These are phyloP conservation scores for Exobasidium rhododendri DNA, from an alignment of 1,284 basidiomycete genomes.

Conservation along the genomic window DNA sequence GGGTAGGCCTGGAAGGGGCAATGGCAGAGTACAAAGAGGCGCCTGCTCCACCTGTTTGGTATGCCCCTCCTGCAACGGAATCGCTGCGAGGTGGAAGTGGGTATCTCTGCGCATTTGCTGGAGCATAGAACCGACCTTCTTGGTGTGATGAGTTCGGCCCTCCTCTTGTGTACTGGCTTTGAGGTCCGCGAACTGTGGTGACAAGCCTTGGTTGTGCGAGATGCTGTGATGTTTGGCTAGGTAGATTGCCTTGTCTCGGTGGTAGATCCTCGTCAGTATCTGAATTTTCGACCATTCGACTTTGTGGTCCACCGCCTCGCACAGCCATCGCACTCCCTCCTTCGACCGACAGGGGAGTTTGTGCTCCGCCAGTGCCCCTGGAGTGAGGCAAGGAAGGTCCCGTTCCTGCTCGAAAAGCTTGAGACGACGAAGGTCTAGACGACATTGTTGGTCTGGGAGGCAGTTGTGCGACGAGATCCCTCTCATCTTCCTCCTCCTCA, in stretches of 20 bases:
- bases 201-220: neutral
- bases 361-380: neutral
- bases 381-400: neutral
- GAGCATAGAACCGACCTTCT: conserved; percentile 12
- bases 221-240: neutral
- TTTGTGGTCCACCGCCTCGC: neutral
- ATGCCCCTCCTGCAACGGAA: conserved; percentile 13
- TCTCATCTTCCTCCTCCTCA: conserved; percentile 7
- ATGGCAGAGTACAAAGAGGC: conserved; percentile 17
- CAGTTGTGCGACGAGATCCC: conserved; percentile 4
- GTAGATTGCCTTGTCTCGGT: neutral
- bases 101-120: conserved; percentile 3
- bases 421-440: conserved; percentile 4
- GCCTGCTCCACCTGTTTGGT: conserved; percentile 10
- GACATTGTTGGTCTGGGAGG: neutral
- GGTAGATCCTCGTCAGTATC: conserved; percentile 2
- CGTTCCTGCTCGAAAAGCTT: neutral
- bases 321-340: conserved; percentile 6
- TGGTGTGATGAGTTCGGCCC: neutral
- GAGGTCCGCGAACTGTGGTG: neutral
- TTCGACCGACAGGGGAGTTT: neutral
- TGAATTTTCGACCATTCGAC: neutral
- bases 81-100: conserved; percentile 15
- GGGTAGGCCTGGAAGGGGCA: conserved; percentile 15
- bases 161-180: neutral